Percentiles rank a stretch among this genome's conserved stretches.
Evolutionary conservation across 495 filamentous ascomycete species (phyloP).

Genomic region (Viridothelium virens): DNA sequence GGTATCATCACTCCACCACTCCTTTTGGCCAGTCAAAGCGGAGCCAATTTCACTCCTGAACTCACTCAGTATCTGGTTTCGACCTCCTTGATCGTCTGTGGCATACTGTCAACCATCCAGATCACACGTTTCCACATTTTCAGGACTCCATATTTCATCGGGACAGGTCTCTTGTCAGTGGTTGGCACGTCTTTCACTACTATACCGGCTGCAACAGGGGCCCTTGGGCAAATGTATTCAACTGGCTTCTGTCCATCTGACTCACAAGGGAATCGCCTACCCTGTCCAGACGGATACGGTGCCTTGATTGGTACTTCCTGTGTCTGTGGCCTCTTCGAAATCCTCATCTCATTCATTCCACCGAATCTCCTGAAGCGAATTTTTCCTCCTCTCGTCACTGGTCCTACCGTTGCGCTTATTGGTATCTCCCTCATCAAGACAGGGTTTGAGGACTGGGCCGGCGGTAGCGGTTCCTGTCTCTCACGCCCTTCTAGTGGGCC

Average conservation of each 20-base stretch:
- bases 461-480: slow-evolving; percentile 60
- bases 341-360: slow-evolving; percentile 67
- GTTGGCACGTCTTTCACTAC: slow-evolving; percentile 82
- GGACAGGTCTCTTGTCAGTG: slow-evolving; percentile 85
- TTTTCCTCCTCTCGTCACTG: slow-evolving; percentile 86
- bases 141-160: slow-evolving; percentile 75
- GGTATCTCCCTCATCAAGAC: slow-evolving; percentile 66
- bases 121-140: slow-evolving; percentile 78
- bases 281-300: slow-evolving; percentile 81
- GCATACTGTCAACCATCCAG: slow-evolving; percentile 69
- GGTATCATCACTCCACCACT: slow-evolving; percentile 75
- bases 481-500: slow-evolving; percentile 46
- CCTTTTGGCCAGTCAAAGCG: slow-evolving; percentile 55
- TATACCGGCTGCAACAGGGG: slow-evolving; percentile 74
- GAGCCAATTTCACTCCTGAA: slow-evolving; percentile 56
- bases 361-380: slow-evolving; percentile 61
- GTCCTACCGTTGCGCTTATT: slow-evolving; percentile 72
- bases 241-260: slow-evolving; percentile 68
- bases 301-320: slow-evolving; percentile 70
- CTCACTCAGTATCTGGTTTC: slow-evolving; percentile 78
- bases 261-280: slow-evolving; percentile 55
- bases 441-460: slow-evolving; percentile 79
- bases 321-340: slow-evolving; percentile 64
- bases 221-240: slow-evolving; percentile 75
- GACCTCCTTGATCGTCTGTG: slow-evolving; percentile 79